Evolutionary conservation across 179 eudicot species (phyloP).

Genomic region (Beta corolliflora): DNA sequence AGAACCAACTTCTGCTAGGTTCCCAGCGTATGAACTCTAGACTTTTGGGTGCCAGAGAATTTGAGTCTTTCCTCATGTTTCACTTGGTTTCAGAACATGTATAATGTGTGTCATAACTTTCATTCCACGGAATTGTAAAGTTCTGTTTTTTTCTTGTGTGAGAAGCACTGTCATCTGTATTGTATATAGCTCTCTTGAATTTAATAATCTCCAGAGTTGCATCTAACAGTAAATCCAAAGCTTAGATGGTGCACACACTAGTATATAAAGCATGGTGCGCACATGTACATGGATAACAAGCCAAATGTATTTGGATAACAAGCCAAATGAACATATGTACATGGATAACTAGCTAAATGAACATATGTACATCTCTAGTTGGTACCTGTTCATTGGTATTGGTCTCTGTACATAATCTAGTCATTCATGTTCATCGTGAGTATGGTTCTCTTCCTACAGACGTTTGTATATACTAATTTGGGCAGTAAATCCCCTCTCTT

Average conservation of each 20-base stretch:
- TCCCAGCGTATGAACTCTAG: constrained; percentile 61
- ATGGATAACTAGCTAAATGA: no score
- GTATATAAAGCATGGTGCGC: no score
- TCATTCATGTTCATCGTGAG: no score
- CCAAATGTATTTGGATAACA: no score
- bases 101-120: not conserved
- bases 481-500: not conserved
- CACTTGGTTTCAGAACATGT: not conserved
- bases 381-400: no score
- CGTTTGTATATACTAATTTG: no score
- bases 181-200: not conserved
- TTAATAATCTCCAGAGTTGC: not conserved
- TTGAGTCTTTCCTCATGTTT: not conserved
- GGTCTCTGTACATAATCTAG: no score
- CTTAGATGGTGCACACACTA: no score
- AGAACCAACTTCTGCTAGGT: constrained; percentile 52
- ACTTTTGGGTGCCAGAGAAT: constrained; percentile 4
- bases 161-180: not conserved
- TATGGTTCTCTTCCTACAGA: no score
- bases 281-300: no score
- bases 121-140: not conserved
- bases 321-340: no score
- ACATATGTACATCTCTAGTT: no score
- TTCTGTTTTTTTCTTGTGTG: not conserved
- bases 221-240: not conserved